Evolutionary conservation across 164 flowering plant genomes (phyloP).

Genomic region (Aristolochia californica): DNA sequence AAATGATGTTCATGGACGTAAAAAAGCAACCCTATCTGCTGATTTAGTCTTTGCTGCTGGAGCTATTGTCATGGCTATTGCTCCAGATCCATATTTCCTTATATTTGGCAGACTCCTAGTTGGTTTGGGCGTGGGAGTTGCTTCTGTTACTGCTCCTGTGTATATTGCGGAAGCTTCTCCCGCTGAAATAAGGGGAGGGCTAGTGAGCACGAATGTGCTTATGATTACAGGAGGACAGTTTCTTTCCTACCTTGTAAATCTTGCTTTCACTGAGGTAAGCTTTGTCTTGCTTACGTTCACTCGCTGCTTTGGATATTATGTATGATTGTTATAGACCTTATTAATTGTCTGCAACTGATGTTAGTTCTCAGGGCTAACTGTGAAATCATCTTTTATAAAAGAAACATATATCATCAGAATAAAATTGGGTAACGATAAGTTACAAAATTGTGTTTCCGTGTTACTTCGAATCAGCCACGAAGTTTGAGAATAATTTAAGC

Average conservation of each 20-base stretch:
- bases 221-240: slow-evolving; percentile 99
- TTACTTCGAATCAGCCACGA: no score
- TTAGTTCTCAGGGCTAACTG: no score
- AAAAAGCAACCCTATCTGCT: slow-evolving; percentile 82
- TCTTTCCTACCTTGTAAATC: slow-evolving; percentile 88
- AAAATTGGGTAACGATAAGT: no score
- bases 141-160: slow-evolving; percentile 96
- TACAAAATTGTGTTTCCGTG: no score
- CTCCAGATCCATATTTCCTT: slow-evolving; percentile 86
- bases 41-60: slow-evolving; percentile 79
- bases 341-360: no score
- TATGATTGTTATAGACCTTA: no score
- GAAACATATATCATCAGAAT: no score
- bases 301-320: background rate
- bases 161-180: slow-evolving; percentile 98
- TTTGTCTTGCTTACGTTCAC: slow-evolving; percentile 3
- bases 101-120: slow-evolving; percentile 76
- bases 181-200: slow-evolving; percentile 90
- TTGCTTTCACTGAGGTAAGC: slow-evolving; percentile 91
- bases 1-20: slow-evolving; percentile 87
- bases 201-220: slow-evolving; percentile 93
- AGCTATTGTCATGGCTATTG: slow-evolving; percentile 73
- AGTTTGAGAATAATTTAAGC: no score
- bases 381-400: no score
- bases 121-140: slow-evolving; percentile 87